phyloP scores from a whole-genome alignment of 176 grass and related monocot genomes.

The Cenchrus purpureus region DNA sequence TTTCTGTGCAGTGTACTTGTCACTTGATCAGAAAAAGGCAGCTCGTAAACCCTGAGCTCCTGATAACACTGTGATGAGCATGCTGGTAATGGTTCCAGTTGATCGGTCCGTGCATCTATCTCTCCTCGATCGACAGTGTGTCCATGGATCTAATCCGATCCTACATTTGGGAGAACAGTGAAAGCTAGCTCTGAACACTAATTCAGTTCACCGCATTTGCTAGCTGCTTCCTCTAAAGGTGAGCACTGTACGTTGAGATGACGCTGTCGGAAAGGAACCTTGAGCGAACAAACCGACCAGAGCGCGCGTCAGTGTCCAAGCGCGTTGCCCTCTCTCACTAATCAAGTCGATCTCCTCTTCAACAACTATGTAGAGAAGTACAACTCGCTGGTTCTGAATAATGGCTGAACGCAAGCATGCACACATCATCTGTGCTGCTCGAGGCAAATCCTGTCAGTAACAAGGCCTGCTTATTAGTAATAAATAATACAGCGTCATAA shows the following conservation, averaged over 20 bases:
- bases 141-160: background rate
- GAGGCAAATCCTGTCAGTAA: background rate
- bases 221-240: background rate
- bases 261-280: background rate
- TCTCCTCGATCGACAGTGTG: background rate
- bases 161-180: background rate
- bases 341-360: background rate
- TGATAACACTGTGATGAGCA: background rate
- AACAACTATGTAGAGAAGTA: background rate
- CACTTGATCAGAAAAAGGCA: background rate
- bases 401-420: background rate
- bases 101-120: background rate
- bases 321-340: background rate
- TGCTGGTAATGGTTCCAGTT: background rate
- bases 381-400: background rate
- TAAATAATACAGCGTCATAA: background rate
- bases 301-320: background rate
- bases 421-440: background rate
- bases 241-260: constrained; percentile 18
- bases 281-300: constrained; percentile 19
- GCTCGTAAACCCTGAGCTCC: background rate
- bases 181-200: background rate
- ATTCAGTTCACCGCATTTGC: background rate
- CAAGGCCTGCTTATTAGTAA: background rate
- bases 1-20: background rate